Percentiles rank a stretch among this genome's conserved stretches.
Evolutionary conservation across 148 eudicot genomes (phyloP).

Genomic region (Fagopyrum tataricum): DNA sequence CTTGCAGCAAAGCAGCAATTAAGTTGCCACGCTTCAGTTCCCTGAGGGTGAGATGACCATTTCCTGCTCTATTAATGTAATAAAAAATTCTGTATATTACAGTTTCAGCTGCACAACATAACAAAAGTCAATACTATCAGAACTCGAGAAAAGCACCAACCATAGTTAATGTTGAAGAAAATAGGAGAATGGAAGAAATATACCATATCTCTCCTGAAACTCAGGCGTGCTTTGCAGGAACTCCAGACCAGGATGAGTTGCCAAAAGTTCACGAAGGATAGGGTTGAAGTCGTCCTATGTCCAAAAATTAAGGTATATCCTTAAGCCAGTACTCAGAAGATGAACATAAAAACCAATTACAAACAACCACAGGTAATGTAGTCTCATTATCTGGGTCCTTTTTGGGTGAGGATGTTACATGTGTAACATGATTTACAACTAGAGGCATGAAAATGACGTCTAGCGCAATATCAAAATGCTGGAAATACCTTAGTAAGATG

Average conservation of each 20-base stretch:
- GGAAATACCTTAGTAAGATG: conserved; percentile 42
- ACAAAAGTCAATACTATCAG: not conserved
- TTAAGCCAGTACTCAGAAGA: not conserved
- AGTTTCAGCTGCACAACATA: conserved; percentile 73
- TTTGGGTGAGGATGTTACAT: not conserved
- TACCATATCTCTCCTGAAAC: conserved; percentile 98
- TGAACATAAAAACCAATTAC: not conserved
- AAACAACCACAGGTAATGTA: not conserved
- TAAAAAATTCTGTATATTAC: conserved; percentile 95
- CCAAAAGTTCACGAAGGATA: conserved; percentile 14
- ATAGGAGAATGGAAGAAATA: conserved; percentile 1
- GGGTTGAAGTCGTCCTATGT: conserved; percentile 11
- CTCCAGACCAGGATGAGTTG: conserved; percentile 82
- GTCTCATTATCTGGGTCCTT: not conserved
- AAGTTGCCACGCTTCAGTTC: conserved; percentile 91
- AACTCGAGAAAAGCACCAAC: not conserved
- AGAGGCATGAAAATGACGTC: not conserved
- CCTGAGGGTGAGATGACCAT: conserved; percentile 81
- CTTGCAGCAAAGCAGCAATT: conserved; percentile 89
- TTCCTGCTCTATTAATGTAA: conserved; percentile 90
- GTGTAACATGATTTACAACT: not conserved
- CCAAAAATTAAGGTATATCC: conserved; percentile 1
- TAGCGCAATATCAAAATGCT: not conserved
- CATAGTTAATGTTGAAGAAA: not conserved
- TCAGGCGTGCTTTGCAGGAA: conserved; percentile 91